A percentile compares a stretch with the other conserved stretches of the same genome.
phyloP scores from a whole-genome alignment of 257 asterid species.

The Capsicum chinense region DNA sequence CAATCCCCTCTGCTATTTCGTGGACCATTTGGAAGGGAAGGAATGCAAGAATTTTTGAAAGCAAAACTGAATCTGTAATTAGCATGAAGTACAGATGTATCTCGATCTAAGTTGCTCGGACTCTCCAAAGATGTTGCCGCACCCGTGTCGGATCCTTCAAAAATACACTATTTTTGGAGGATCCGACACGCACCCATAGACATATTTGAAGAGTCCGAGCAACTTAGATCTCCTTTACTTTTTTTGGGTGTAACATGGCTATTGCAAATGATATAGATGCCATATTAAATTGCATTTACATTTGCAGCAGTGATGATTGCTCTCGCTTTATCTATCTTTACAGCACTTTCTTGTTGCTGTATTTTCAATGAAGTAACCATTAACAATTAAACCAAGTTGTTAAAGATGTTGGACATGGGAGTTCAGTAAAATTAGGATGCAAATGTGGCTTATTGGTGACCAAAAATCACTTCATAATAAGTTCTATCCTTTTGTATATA shows the following conservation, averaged over 20 bases:
- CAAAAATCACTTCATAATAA: slow-evolving; percentile 7
- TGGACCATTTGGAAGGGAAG: slow-evolving; percentile 22
- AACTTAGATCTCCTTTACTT: background rate
- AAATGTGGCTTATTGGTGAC: slow-evolving; percentile 11
- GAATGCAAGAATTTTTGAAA: background rate
- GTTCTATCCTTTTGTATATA: background rate
- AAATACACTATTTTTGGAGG: no score
- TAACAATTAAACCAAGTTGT: background rate
- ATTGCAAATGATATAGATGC: background rate
- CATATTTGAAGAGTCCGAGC: no score
- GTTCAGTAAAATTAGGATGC: slow-evolving; percentile 1
- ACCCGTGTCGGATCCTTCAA: no score
- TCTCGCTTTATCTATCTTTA: slow-evolving; percentile 2
- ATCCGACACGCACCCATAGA: no score
- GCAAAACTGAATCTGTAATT: background rate
- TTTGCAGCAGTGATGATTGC: background rate
- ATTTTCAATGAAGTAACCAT: background rate
- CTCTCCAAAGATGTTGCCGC: no score
- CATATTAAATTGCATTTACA: background rate
- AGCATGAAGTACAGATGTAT: background rate
- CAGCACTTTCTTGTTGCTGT: background rate
- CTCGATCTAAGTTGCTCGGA: no score
- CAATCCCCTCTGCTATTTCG: background rate
- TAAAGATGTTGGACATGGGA: slow-evolving; percentile 23
- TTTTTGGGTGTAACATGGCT: slow-evolving; percentile 8